Evolutionary conservation across 129 eudicot genomes (phyloP).

Genomic region (Cynara cardunculus): DNA sequence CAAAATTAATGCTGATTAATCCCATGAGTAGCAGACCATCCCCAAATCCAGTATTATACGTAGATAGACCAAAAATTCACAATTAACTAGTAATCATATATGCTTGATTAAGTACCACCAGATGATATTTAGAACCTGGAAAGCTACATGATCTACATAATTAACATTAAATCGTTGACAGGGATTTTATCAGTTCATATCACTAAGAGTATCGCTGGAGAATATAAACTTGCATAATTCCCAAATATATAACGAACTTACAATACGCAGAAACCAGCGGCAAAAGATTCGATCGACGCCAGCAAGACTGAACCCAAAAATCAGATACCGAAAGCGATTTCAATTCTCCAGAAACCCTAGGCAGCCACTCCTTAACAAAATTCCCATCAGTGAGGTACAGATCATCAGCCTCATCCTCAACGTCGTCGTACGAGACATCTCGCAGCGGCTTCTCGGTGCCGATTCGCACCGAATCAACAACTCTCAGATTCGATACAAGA

Average conservation of each 20-base stretch:
- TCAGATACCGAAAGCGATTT: conserved; percentile 41
- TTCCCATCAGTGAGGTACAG: conserved; percentile 31
- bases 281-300: conserved; percentile 40
- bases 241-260: conserved; percentile 24
- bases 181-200: not conserved
- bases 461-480: conserved; percentile 40
- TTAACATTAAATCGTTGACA: not conserved
- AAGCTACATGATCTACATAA: not conserved
- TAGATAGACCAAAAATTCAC: not conserved
- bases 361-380: conserved; percentile 43
- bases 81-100: not conserved
- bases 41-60: not conserved
- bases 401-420: conserved; percentile 50
- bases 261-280: conserved; percentile 40
- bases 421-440: conserved; percentile 30
- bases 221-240: not conserved
- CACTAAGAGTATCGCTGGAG: not conserved
- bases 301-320: conserved; percentile 54
- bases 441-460: conserved; percentile 44
- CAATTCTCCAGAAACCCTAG: conserved; percentile 31
- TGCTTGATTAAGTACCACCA: not conserved
- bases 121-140: not conserved
- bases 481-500: conserved; percentile 15
- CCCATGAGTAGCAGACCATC: not conserved
- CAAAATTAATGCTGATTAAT: not conserved